Conservation (phyloP, 306 rosid genomes). For the Cicer pinnatifidum region DNA sequence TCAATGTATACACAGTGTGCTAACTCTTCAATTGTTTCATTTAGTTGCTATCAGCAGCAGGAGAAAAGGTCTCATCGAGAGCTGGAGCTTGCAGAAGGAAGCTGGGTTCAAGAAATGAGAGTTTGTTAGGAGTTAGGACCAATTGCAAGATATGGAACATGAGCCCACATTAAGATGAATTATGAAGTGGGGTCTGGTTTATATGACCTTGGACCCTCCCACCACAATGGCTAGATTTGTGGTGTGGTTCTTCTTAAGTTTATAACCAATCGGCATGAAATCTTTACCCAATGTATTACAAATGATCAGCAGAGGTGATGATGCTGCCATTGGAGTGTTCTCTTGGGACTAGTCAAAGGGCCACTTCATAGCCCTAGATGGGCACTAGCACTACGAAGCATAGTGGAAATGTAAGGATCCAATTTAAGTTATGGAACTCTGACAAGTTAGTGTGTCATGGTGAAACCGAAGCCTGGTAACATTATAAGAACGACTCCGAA, state of each 20-base stretch:
- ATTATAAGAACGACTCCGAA: conserved; percentile 29
- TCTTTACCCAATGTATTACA: background rate
- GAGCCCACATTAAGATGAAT: background rate
- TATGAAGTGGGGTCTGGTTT: background rate
- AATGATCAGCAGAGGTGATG: background rate
- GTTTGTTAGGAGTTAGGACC: background rate
- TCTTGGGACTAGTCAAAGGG: no score
- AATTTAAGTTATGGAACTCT: background rate
- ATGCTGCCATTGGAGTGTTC: no score
- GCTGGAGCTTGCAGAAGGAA: background rate
- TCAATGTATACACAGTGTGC: background rate
- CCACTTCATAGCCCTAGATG: no score
- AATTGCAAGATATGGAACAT: background rate
- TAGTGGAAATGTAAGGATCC: background rate
- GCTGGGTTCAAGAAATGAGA: background rate
- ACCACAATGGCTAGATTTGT: background rate
- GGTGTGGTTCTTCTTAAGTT: background rate
- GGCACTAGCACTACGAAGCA: no score
- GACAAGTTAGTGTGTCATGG: background rate
- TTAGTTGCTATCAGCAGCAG: background rate
- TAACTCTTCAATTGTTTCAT: background rate
- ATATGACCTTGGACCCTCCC: background rate
- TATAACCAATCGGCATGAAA: background rate
- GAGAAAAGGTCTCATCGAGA: background rate
- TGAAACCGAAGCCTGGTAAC: conserved; percentile 28